Conservation (phyloP, 495 filamentous ascomycete species). For the Aspergillus baeticus region DNA sequence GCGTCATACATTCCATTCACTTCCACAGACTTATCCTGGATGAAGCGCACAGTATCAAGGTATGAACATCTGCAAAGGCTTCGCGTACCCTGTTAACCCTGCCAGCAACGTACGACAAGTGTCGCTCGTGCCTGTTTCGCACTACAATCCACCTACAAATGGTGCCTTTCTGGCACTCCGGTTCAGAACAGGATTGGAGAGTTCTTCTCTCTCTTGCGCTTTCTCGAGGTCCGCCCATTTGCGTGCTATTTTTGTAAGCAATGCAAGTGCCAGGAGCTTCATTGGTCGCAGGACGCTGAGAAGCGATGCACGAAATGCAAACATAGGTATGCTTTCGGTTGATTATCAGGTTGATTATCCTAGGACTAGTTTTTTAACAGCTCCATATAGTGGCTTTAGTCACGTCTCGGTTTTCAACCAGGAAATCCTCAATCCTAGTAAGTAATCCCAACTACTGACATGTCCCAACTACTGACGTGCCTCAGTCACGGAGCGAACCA, state of each 20-base stretch:
- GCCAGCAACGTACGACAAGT: conserved; percentile 71
- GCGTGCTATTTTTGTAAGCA: conserved; percentile 88
- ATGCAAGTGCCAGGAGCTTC: conserved; percentile 74
- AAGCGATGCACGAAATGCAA: conserved; percentile 67
- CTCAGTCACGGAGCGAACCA: conserved; percentile 51
- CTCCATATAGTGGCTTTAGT: conserved; percentile 62
- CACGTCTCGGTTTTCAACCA: conserved; percentile 97
- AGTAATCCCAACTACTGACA: conserved; percentile 16
- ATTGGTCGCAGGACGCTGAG: conserved; percentile 74
- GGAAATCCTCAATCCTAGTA: conserved; percentile 82
- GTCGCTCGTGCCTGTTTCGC: conserved; percentile 95
- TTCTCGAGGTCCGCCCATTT: conserved; percentile 83
- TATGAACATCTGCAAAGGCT: no score
- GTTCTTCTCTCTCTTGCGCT: conserved; percentile 91
- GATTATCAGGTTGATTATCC: background rate
- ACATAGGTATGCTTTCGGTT: conserved; percentile 42
- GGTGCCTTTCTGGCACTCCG: conserved; percentile 93
- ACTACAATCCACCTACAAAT: conserved; percentile 79
- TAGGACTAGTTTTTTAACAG: conserved; percentile 12
- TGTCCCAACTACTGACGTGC: conserved; percentile 13
- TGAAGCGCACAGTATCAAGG: conserved; percentile 96
- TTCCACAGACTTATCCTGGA: conserved; percentile 94
- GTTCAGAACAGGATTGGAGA: conserved; percentile 96
- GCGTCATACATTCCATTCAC: conserved; percentile 74
- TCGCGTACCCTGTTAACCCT: conserved; percentile 26